Evolutionary conservation across 192 early-diverging fungal genomes (phyloP).

Genomic region (Dispira simplex): DNA sequence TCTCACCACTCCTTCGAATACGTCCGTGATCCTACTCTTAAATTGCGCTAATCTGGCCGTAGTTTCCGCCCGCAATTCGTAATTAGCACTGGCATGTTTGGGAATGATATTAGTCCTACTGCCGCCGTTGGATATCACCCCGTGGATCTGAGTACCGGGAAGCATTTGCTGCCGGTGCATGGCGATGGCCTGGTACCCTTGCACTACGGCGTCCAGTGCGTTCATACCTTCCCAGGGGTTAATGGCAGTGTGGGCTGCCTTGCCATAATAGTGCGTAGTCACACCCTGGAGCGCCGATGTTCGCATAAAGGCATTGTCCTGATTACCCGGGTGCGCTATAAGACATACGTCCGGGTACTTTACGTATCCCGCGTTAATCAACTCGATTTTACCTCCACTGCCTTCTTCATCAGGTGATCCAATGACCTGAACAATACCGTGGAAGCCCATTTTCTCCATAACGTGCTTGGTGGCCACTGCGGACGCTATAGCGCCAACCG

Average conservation of each 20-base stretch:
- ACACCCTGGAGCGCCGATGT: constrained; percentile 26
- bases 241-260: constrained; percentile 51
- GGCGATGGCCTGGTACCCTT: constrained; percentile 44
- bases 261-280: constrained; percentile 50
- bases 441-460: constrained; percentile 24
- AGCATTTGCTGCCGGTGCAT: constrained; percentile 60
- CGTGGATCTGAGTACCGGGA: constrained; percentile 50
- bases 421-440: constrained; percentile 47
- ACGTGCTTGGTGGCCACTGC: constrained; percentile 31
- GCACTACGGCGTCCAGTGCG: constrained; percentile 58
- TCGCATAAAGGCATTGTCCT: constrained; percentile 29
- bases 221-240: constrained; percentile 51
- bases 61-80: constrained; percentile 37
- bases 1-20: not conserved
- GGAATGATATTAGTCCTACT: constrained; percentile 44
- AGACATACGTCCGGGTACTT: constrained; percentile 51
- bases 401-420: constrained; percentile 68
- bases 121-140: constrained; percentile 66
- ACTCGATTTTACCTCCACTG: constrained; percentile 52
- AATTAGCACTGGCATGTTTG: constrained; percentile 35
- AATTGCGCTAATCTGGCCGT: not conserved
- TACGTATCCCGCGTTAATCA: constrained; percentile 54
- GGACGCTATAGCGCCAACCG: constrained; percentile 44
- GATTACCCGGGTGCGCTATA: constrained; percentile 66
- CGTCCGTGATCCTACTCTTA: not conserved